A percentile compares a stretch with the other conserved stretches of the same genome.
These are phyloP conservation scores for Kazachstania psychrophila DNA, from an alignment of 805 yeast species.

Conservation along the genomic window DNA sequence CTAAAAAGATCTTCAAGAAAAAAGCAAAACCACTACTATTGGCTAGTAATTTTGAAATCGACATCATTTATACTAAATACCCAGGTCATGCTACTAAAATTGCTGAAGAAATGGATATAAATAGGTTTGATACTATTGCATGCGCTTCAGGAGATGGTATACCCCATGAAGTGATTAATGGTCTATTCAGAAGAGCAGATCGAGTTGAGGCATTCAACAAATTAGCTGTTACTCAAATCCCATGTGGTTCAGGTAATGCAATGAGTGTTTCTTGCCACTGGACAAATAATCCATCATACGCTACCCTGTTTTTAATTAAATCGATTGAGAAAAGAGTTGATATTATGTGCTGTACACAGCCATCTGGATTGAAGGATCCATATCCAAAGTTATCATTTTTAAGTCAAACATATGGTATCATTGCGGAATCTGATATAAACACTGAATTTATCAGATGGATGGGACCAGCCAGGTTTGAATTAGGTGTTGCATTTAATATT, in stretches of 20 bases:
- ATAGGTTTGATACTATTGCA: conserved; percentile 63
- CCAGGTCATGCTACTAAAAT: conserved; percentile 69
- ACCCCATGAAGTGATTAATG: conserved; percentile 91
- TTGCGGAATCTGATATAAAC: conserved; percentile 90
- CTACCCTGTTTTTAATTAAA: conserved; percentile 67
- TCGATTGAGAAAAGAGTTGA: conserved; percentile 59
- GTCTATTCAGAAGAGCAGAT: conserved; percentile 62
- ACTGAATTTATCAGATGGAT: conserved; percentile 84
- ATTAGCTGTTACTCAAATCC: conserved; percentile 70
- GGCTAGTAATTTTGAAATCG: conserved; percentile 55
- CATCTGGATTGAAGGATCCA: conserved; percentile 23
- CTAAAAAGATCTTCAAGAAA: conserved; percentile 44
- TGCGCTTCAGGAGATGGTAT: conserved; percentile 97
- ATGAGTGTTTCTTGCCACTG: conserved; percentile 76
- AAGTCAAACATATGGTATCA: conserved; percentile 79
- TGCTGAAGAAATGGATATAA: conserved; percentile 44
- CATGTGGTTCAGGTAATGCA: conserved; percentile 97
- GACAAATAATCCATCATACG: conserved; percentile 54
- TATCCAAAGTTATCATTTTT: conserved; percentile 59
- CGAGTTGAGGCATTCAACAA: conserved; percentile 53
- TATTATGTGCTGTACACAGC: conserved; percentile 71
- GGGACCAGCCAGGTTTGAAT: conserved; percentile 76
- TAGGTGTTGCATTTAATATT: conserved; percentile 65
- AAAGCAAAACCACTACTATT: conserved; percentile 60
- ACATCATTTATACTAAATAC: conserved; percentile 54